These are phyloP conservation scores for Chimonanthus praecox DNA, from an alignment of 164 flowering plant species.

Conservation along the genomic window DNA sequence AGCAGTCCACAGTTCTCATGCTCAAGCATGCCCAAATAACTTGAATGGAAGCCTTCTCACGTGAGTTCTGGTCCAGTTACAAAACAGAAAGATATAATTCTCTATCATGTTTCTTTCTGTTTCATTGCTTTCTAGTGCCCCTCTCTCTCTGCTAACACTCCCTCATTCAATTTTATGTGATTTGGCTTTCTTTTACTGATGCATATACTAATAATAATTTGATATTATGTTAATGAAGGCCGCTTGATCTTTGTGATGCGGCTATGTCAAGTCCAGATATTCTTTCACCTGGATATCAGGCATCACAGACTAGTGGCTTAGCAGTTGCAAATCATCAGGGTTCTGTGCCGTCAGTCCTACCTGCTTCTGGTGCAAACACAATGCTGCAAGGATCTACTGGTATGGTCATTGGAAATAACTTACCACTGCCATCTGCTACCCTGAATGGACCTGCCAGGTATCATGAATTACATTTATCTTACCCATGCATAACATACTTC, in stretches of 20 bases:
- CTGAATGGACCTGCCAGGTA: constrained; percentile 57
- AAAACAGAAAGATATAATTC: not conserved
- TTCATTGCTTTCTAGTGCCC: not conserved
- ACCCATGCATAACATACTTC: not conserved
- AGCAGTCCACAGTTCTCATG: constrained; percentile 66
- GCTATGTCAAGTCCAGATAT: constrained; percentile 51
- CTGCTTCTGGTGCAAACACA: constrained; percentile 50
- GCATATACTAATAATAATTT: not conserved
- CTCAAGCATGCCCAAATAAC: constrained; percentile 62
- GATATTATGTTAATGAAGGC: constrained; percentile 40
- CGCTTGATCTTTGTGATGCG: constrained; percentile 80
- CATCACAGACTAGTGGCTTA: constrained; percentile 50
- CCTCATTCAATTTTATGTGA: not conserved
- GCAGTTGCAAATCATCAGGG: constrained; percentile 50
- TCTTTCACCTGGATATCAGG: constrained; percentile 53
- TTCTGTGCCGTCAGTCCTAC: constrained; percentile 37
- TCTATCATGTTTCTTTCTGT: not conserved
- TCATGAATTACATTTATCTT: not conserved
- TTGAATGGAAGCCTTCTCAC: constrained; percentile 53
- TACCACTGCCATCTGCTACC: constrained; percentile 50
- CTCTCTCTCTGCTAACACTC: not conserved
- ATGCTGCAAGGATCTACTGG: constrained; percentile 54
- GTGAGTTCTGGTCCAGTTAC: constrained; percentile 40
- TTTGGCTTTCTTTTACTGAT: not conserved
- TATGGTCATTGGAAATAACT: constrained; percentile 47